Base-by-base conservation (phyloP, 2,329 filamentous ascomycete species). In the Fusarium redolens region DNA sequence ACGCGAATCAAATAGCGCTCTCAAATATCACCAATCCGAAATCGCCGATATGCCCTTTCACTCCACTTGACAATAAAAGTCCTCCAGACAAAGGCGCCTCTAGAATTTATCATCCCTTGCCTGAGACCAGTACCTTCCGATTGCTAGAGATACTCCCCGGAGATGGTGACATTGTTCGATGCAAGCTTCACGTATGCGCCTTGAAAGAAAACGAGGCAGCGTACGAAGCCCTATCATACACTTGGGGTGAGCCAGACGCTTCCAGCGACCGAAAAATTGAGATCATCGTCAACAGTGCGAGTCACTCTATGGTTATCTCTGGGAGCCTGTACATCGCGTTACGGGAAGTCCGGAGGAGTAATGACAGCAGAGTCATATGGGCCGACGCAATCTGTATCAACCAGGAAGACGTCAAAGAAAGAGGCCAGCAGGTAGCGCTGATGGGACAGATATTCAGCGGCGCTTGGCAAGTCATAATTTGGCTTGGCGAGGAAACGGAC, bases 401-500 rank as follows among this genome's bases (percentile, higher is more conserved):
- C 4, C 55, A 48, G 18, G 22, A n/a, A 0, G 55, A 58, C 10
- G 31, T 30, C 4, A 1, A 48, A 4, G 55, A 58, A 3, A 20
- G 33, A 28, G 22, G 40, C 7, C 55, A 58, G 4, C 55, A 58
- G 14, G 55, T 58, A 15, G 18, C 18, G 0, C 1, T 58, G 31
- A 58, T 58, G 55, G 41, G 31, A 3, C 0, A 11, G 4, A 22
- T 58, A 22, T 37, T 35, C 18, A 30, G 5, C 7, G 1, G 25
- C 14, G 41, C 40, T 0, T 48, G 40, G 43, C 55, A 37, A n/a
- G 31, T 47, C 0, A 0, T 58, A 4, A 1, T 48, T 0, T 48
- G 55, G 55, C 5, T 58, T 0, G 55, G 55, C 1, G 41, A 37
- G 4, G 31, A 30, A 10, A 20, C 0, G 0, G 30, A 47, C 10